Base-by-base conservation (phyloP, 177 flowering plant genomes). In the Vitis hybrid region DNA sequence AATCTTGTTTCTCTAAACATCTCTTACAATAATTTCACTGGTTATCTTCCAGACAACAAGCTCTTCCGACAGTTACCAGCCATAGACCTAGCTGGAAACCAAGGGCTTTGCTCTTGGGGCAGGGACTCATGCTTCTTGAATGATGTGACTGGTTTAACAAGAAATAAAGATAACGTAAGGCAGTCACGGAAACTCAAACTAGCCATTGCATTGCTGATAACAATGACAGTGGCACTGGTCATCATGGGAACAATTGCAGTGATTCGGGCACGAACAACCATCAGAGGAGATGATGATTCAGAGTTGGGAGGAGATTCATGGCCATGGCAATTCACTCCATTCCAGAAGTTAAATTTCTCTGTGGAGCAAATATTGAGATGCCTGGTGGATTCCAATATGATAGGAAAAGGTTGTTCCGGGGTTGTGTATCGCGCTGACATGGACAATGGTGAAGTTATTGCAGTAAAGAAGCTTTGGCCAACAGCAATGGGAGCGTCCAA, bases 381-480 rank as follows among this genome's bases (percentile, higher is more conserved):
- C 75, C 64, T 89, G 14, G 80, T 79, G 20, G 90, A 87, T 20
- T 22, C 83, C 15, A 87, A 88, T 65, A 80, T 85, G 61, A 84
- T 88, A 5, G 92, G 92, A 7, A 85, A 85, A 79, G 90, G 92
- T 4, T 85, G 90, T 52, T 87, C 92, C 0, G 90, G 92, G 17
- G 74, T 87, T 33, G 90, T 89, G 17, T 89, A 89, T 55, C 81
- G 86, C 0, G 90, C 88, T 3, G 88, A 84, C 7, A 72, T 84
- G 79, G 77, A 67, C 47, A 82, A 74, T 56, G 90, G 90, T 3
- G 85, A 87, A 15, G 83, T 81, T 15, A 83, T 89, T 31, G 92
- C 92, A 0, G 92, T 89, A 55, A 89, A 89, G 79, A 90, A 88
- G 77, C 88, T 90, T 0, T 90, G 94, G 94, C 85, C 88, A 51